Evolutionary conservation across 768 basidiomycete genomes (phyloP), one percentile per base, ranked within the genome.

Genomic region (Gloeophyllum trabeum): DNA sequence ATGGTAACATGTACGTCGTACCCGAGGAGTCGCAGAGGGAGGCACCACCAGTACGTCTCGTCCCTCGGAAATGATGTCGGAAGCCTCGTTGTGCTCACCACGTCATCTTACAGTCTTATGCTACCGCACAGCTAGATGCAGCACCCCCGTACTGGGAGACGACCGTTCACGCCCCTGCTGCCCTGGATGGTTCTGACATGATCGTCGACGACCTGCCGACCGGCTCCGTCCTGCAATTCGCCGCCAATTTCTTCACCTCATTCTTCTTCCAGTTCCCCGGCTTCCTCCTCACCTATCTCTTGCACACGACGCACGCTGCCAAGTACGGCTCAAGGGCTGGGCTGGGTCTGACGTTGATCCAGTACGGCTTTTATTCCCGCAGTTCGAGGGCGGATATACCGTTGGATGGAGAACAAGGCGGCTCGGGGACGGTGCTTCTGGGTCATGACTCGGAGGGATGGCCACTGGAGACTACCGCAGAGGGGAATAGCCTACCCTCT

Each of bases 111-210:
- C 43, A 92, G 86, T 78, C 91, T 0, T 99, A 99, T 54, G 71
- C 80, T 10, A 73, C 81, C 13, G 96, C 94, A 2, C 81, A 90
- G 47, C 75, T 81, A 22, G 94, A 99, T 55, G 76, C 88, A 0
- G 92, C 86, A 0, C 96, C 96, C 0, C 75, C 90, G 0, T 99
- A 99, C 61, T 97, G 91, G 88, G 94, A 99, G 56, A 97, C 88
- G 1, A 92, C 90, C 0, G 76, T 97, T 6, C 86, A 93, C 46
- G 79, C 92, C 0, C 90, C 90, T 0, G 60, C 65, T 0, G 64
- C 69, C 21, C 43, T 70, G 26, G 70, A 73, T 38, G 57, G 68
- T 35, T 64, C 73, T 2, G 72, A 79, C 54, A 82, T 97, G 69
- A 75, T 96, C 58, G 81, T 99, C 49, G 93, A 94, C 46, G 84